These are phyloP conservation scores for Galerina marginata DNA, from an alignment of 768 basidiomycete species.

Conservation along the genomic window DNA sequence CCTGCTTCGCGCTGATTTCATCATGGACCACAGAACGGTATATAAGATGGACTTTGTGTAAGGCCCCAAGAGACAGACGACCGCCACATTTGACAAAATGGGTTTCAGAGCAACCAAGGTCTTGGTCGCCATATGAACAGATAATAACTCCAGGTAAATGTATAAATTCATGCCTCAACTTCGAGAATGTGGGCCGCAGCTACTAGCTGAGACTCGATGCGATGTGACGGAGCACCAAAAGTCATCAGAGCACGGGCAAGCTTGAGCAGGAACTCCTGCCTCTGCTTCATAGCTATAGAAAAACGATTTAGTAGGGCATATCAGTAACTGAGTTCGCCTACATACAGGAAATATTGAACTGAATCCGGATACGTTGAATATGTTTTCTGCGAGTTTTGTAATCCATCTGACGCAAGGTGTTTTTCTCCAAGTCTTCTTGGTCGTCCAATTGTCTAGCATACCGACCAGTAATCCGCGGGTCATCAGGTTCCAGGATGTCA, in stretches of 20 bases:
- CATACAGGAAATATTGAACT: constrained; percentile 77
- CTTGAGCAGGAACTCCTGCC: constrained; percentile 87
- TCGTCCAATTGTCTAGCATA: constrained; percentile 57
- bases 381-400: constrained; percentile 73
- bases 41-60: constrained; percentile 84
- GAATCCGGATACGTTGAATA: constrained; percentile 66
- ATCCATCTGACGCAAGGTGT: constrained; percentile 65
- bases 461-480: constrained; percentile 70
- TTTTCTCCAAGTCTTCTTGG: constrained; percentile 65
- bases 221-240: constrained; percentile 91
- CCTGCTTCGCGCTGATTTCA: constrained; percentile 83
- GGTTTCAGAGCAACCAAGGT: constrained; percentile 88
- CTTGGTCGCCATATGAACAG: constrained; percentile 87
- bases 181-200: constrained; percentile 90
- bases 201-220: constrained; percentile 90
- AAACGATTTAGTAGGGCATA: not conserved
- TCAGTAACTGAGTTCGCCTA: constrained; percentile 9
- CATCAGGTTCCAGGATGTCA: constrained; percentile 70
- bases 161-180: constrained; percentile 89
- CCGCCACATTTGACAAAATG: constrained; percentile 85
- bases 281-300: constrained; percentile 69
- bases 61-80: constrained; percentile 79
- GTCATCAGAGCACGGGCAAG: constrained; percentile 89
- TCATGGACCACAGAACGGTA: constrained; percentile 93
- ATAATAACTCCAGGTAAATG: constrained; percentile 84